phyloP scores from a whole-genome alignment of 2,329 filamentous ascomycete species.

The Juglanconis oblonga region DNA sequence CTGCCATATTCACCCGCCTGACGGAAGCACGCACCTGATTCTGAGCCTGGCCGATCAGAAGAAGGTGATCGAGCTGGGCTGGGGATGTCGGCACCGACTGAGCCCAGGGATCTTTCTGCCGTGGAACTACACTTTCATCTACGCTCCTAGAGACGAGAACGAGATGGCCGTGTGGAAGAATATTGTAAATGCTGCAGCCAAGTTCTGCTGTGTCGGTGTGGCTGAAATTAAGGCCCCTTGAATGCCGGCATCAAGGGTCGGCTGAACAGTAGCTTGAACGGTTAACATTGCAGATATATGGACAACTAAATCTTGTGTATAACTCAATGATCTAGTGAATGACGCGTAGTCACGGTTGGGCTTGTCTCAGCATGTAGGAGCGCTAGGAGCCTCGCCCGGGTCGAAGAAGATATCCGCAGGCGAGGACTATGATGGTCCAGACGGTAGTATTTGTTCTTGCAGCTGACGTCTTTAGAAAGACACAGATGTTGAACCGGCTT shows the following conservation, averaged over 20 bases:
- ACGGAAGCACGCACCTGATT: slow-evolving; percentile 36
- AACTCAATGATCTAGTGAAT: too few species aligned
- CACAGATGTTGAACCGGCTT: slow-evolving; percentile 21
- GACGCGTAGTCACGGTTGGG: too few species aligned
- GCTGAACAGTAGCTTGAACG: not conserved
- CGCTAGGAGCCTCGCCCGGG: slow-evolving; percentile 32
- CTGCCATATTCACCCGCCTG: slow-evolving; percentile 35
- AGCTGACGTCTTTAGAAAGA: slow-evolving; percentile 18
- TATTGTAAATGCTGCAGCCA: slow-evolving; percentile 20
- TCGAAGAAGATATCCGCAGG: slow-evolving; percentile 24
- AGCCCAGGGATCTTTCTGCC: slow-evolving; percentile 28
- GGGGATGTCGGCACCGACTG: slow-evolving; percentile 39
- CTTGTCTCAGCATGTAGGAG: slow-evolving; percentile 24
- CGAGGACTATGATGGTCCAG: slow-evolving; percentile 35
- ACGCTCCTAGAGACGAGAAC: slow-evolving; percentile 35
- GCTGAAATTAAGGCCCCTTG: slow-evolving; percentile 2
- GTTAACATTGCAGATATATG: not conserved
- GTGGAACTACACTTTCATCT: slow-evolving; percentile 37
- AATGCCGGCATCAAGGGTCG: not conserved
- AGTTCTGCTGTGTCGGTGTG: slow-evolving; percentile 15
- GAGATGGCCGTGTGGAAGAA: slow-evolving; percentile 32
- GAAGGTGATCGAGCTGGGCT: slow-evolving; percentile 32
- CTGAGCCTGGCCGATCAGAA: slow-evolving; percentile 36
- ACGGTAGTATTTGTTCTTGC: slow-evolving; percentile 25
- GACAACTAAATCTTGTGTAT: too few species aligned